Percentiles rank a stretch among this genome's conserved stretches.
phyloP scores from a whole-genome alignment of 1,284 basidiomycete genomes.

The Tetrapyrgos nigripes region DNA sequence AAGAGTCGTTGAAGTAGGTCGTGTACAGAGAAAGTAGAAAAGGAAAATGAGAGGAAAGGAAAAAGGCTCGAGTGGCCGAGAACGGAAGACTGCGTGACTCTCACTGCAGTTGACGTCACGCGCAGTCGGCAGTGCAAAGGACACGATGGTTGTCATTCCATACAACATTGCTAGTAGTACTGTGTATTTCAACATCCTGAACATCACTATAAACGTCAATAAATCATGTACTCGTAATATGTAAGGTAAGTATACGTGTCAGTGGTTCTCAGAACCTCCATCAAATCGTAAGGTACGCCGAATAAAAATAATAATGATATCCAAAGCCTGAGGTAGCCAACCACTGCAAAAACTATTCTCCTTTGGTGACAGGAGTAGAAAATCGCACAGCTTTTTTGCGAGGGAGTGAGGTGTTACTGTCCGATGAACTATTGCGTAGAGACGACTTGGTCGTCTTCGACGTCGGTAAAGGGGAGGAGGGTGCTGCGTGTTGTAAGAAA shows the following conservation, averaged over 20 bases:
- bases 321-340: not conserved
- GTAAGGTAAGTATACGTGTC: no score
- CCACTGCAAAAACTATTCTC: constrained; percentile 5
- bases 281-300: no score
- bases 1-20: not conserved
- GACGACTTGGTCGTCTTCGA: constrained; percentile 36
- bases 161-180: no score
- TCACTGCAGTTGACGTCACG: no score
- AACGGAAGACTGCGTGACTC: no score
- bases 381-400: constrained; percentile 67
- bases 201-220: no score
- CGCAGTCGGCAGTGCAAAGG: no score
- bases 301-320: not conserved
- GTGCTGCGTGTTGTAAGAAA: constrained; percentile 50
- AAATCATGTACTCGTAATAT: no score
- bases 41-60: not conserved
- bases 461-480: constrained; percentile 42
- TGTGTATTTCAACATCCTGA: no score
- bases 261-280: no score
- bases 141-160: no score
- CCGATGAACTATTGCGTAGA: constrained; percentile 41
- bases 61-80: not conserved
- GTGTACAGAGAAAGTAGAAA: not conserved
- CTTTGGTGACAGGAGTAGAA: constrained; percentile 38
- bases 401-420: constrained; percentile 30